Base-by-base conservation (phyloP, 305 asterid species). In the Lippia alba region DNA sequence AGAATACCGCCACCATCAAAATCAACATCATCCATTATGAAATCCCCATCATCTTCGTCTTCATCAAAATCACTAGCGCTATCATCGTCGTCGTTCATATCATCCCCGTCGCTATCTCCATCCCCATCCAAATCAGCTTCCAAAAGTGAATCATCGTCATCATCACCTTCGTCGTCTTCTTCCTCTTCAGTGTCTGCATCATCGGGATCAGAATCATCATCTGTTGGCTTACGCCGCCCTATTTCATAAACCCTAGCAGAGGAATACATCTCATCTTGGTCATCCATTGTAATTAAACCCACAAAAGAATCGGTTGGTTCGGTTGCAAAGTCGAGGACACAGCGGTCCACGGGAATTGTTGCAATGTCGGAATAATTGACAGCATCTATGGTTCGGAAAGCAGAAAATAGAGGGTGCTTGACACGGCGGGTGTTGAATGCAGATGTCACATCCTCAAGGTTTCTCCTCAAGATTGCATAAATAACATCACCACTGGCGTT, bases 151-250 rank as follows among this genome's bases (percentile, higher is more conserved):
- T 90, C 97, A 30, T 83, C 41, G 41, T 36, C 97, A 24, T 83
- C 94, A 6, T 90, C 97, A 3, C 81, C 91, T n/a, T 88, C 96
- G 6, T 82, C 98, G 12, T 86, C 99, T 6, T 90, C 99, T 0
- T 91, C 99, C 44, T 91, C 96, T 56, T 91, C 98, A 20, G 84
- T 92, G 77, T 86, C 99, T 4, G 96, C 99, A 66, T 92, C 99
- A 78, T 95, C 99, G 0, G 99, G 99, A 73, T 95, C 99, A 1
- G 99, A 95, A 64, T 95, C 99, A 63, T 92, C 99, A 33, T 95
- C 99, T 0, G 96, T 90, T 3, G 96, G 93, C 84, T 87, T 90
- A 64, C 98, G 87, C 54, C 99, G 82, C n/a, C 99, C 99, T 14
- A 95, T 92, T 80, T 95, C 99, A 62, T 86, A 89, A 50, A 95